Base-by-base conservation (phyloP, 805 yeast species). In the Lipomyces starkeyi region DNA sequence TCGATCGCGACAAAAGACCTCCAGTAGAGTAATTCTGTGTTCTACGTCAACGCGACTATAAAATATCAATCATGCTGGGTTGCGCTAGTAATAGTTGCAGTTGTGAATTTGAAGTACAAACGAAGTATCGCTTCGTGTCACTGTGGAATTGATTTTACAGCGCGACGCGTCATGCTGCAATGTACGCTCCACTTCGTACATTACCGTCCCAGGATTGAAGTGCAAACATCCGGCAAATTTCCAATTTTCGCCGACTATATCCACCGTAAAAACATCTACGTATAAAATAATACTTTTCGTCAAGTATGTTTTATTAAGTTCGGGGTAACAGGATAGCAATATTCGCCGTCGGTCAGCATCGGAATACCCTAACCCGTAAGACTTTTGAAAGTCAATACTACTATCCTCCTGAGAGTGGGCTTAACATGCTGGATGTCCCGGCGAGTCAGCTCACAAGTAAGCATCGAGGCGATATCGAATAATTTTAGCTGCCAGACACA, bases 161-260 rank as follows among this genome's bases (percentile, higher is more conserved):
- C 49, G 49, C 49, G 49, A 43, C 56, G 56, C 56, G 56, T 53
- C 56, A 29, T 53, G 56, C 56, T 25, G 35, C 7, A 53, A 53
- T 53, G n/a, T 53, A 53, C 56, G 56, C 56, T 22, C 5, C 14
- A 3, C 5, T 3, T 17, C 6, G 54, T 9, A 49, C 43, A 37
- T 37, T 37, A 37, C 43, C 17, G 43, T 37, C 43, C n/a, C 6
- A 37, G n/a, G 22, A n/a, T 58, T 35, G 27, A 14, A 9, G 6
- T 13, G 4, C 20, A 13, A 13, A 7, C 27, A 37, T 8, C n/a
- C n/a, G 22, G n/a, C 57, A 60, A 25, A 34, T 56, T 56, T 13
- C 37, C 17, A 53, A 13, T 27, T 22, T 27, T 53, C 56, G 6
- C 40, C 3, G 17, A 5, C 55, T 20, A 25, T 13, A 11, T 49